These are phyloP conservation scores for Zostera marina DNA, from an alignment of 116 monocot genomes.

Conservation along the genomic window DNA sequence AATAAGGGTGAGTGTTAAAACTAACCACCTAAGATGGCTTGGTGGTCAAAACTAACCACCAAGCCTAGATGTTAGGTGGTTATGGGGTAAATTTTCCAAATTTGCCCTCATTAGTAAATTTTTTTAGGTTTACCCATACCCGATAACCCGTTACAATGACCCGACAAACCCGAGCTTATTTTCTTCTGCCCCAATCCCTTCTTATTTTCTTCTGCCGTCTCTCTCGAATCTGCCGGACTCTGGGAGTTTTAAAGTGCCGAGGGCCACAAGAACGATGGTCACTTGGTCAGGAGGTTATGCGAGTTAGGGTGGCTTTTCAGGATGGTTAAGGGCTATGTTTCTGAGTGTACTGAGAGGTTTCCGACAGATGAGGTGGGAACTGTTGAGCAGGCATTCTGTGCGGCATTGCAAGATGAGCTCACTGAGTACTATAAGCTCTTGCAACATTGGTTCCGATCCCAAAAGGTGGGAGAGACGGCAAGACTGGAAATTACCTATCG, in stretches of 20 bases:
- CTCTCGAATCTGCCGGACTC: slow-evolving; percentile 17
- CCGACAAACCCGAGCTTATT: too few relatives aligned
- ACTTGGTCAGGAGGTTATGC: slow-evolving; percentile 45
- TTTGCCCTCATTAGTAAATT: too few relatives aligned
- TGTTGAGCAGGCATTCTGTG: slow-evolving; percentile 70
- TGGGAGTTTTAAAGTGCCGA: slow-evolving; percentile 35
- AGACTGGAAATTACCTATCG: slow-evolving; percentile 48
- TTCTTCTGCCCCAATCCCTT: too few relatives aligned
- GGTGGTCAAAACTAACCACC: too few relatives aligned
- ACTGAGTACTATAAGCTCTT: slow-evolving; percentile 78
- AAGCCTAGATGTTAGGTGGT: too few relatives aligned
- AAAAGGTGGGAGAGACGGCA: slow-evolving; percentile 13
- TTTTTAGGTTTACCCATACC: too few relatives aligned
- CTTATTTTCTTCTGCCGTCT: too few relatives aligned
- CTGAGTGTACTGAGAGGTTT: slow-evolving; percentile 21
- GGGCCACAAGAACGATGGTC: slow-evolving; percentile 43
- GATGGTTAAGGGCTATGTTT: slow-evolving; percentile 50
- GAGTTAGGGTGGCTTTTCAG: slow-evolving; percentile 92
- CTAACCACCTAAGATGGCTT: too few relatives aligned
- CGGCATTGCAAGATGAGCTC: slow-evolving; percentile 81
- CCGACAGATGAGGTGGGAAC: slow-evolving; percentile 53
- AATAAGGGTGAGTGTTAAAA: too few relatives aligned
- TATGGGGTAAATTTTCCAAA: too few relatives aligned
- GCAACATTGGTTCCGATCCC: slow-evolving; percentile 57
- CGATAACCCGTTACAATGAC: too few relatives aligned